Conservation (phyloP, 2,329 filamentous ascomycete species). For the Xylaria sp. region DNA sequence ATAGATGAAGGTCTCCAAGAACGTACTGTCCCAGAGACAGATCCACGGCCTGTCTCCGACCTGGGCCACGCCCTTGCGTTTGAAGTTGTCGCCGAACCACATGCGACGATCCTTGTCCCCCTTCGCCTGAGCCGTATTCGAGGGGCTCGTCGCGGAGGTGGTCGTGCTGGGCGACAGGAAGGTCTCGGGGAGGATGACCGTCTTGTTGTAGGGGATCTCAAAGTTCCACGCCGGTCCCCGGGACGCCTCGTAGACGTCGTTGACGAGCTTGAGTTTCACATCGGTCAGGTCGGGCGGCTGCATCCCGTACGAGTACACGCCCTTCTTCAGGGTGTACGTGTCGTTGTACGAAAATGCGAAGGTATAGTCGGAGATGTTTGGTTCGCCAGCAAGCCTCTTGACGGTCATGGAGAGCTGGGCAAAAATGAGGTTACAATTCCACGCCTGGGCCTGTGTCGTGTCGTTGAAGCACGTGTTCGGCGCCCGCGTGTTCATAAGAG, state of each 20-base stretch:
- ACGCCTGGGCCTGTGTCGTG: constrained; percentile 57
- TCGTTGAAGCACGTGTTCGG: constrained; percentile 62
- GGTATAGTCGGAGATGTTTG: constrained; percentile 44
- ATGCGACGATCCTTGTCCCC: constrained; percentile 32
- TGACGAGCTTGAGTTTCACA: constrained; percentile 51
- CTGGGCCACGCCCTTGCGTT: constrained; percentile 44
- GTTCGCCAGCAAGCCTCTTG: constrained; percentile 28
- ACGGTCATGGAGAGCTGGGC: constrained; percentile 50
- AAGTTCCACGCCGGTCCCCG: constrained; percentile 61
- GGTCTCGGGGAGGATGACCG: constrained; percentile 53
- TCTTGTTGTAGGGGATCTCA: constrained; percentile 57
- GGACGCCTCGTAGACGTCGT: constrained; percentile 50
- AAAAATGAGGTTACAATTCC: constrained; percentile 62
- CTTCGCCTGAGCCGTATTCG: constrained; percentile 1
- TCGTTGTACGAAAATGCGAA: constrained; percentile 44
- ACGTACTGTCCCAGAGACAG: constrained; percentile 59
- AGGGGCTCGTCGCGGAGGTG: not conserved
- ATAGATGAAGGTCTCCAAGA: constrained; percentile 61
- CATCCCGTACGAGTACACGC: constrained; percentile 55
- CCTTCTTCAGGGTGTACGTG: constrained; percentile 38
- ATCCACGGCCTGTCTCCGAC: constrained; percentile 60
- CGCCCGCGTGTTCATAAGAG: constrained; percentile 51
- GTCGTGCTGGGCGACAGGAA: constrained; percentile 32
- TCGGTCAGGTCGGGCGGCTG: constrained; percentile 51
- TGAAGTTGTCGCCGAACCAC: constrained; percentile 35